phyloP scores from a whole-genome alignment of 1,139 yeast genomes.

The Ogataea hybrid region DNA sequence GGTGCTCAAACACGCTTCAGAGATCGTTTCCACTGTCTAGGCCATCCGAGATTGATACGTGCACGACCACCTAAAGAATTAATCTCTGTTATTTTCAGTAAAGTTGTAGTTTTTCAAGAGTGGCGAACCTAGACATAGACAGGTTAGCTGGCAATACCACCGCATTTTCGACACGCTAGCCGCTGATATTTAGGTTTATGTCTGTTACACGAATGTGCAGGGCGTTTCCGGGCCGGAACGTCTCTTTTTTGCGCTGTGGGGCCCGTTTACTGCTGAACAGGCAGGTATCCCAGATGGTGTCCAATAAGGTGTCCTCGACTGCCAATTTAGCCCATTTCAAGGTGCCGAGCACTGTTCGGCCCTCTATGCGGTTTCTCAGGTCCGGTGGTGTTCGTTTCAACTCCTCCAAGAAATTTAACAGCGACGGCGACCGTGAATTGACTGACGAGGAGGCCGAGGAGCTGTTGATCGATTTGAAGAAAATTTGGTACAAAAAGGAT shows the following conservation, averaged over 20 bases:
- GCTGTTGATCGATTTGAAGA: constrained; percentile 24
- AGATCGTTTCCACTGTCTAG: constrained; percentile 83
- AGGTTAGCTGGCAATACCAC: background rate
- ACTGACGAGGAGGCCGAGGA: constrained; percentile 29
- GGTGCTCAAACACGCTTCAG: constrained; percentile 83
- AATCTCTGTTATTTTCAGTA: background rate
- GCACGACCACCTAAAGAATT: constrained; percentile 4
- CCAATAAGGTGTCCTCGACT: background rate
- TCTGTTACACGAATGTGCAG: background rate
- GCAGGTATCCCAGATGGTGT: background rate
- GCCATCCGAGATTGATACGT: background rate
- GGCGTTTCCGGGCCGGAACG: background rate
- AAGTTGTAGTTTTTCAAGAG: background rate
- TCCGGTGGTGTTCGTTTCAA: constrained; percentile 12
- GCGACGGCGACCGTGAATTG: constrained; percentile 25
- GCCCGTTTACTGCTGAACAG: background rate
- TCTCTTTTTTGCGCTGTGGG: constrained; percentile 2
- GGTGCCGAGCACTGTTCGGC: background rate
- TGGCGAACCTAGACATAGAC: constrained; percentile 5
- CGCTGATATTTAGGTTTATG: background rate
- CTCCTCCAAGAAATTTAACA: constrained; percentile 16
- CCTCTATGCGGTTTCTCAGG: background rate
- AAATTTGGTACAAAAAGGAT: constrained; percentile 26
- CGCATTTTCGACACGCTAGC: background rate
- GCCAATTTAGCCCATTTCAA: background rate